Evolutionary conservation across 805 yeast genomes (phyloP), one percentile per base, ranked within the genome.

Genomic region (Candida yuanshanica): DNA sequence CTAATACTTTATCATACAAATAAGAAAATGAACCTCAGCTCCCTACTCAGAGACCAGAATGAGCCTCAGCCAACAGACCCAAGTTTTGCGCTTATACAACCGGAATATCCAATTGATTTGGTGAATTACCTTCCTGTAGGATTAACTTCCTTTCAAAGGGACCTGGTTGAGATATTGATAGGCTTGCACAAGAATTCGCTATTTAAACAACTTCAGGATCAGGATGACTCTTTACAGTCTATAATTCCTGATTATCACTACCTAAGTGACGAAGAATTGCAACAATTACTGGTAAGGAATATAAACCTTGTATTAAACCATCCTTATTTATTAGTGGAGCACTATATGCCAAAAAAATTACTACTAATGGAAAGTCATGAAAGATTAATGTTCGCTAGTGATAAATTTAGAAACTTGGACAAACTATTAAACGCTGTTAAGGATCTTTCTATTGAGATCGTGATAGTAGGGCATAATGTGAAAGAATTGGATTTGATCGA

Each of bases 401-500:
- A 81, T 22, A 83, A 83, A 51, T 77, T 81, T 43, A 64, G 63
- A 44, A 63, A 72, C 35, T 68, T 82, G 46, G 79, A 81, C 50
- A 60, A 68, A 27, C 49, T 82, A 7, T 37, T 62, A 47, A 57
- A 42, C 33, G 43, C 3, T 22, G 35, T 43, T 46, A 51, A 42
- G 44, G 58, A 34, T 12, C 13, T 36, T n/a, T 32, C 44, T 27
- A 62, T 44, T 20, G 58, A 67, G 12, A 50, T 72, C 4, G 56
- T 70, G 5, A 66, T 84, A 10, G 73, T 80, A 4, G 82, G 88
- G 0, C 71, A 74, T 27, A 74, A 70, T 51, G 70, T 81, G 18
- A 80, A 82, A 53, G 93, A 84, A 53, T 58, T 84, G 46, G 95
- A 89, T 55, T 63, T 89, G 35, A 69, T 89, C 7, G 97, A 89